Conservation (phyloP, 257 asterid species). For the Eustoma russellianum region DNA sequence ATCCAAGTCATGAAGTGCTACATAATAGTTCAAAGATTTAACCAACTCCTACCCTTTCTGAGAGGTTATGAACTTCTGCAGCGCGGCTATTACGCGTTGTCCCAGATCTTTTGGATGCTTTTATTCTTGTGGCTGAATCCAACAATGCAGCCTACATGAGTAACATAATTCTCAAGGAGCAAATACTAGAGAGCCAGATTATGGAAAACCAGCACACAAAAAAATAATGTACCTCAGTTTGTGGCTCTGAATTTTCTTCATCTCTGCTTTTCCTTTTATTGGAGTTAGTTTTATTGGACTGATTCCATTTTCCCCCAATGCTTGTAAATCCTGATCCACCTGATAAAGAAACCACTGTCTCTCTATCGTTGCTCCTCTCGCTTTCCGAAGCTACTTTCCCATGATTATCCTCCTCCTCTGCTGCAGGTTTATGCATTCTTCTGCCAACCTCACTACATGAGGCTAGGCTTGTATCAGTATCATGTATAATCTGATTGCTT, state of each 20-base stretch:
- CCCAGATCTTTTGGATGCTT: constrained; percentile 42
- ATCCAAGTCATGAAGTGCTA: no score
- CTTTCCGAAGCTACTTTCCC: constrained; percentile 26
- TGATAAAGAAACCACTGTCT: constrained; percentile 40
- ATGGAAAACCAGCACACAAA: background rate
- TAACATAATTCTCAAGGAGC: background rate
- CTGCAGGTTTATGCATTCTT: constrained; percentile 14
- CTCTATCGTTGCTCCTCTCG: constrained; percentile 27
- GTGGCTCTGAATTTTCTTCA: constrained; percentile 56
- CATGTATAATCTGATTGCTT: constrained; percentile 50
- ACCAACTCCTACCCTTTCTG: constrained; percentile 60
- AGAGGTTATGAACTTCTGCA: constrained; percentile 82
- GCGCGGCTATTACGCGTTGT: constrained; percentile 59
- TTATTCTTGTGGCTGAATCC: constrained; percentile 52
- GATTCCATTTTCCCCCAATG: constrained; percentile 40
- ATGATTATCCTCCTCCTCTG: constrained; percentile 15
- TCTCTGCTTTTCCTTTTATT: constrained; percentile 57
- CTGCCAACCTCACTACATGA: constrained; percentile 28
- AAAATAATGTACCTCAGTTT: constrained; percentile 45
- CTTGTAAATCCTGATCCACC: constrained; percentile 57
- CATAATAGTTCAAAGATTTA: background rate
- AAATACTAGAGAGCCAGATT: background rate
- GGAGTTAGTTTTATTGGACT: constrained; percentile 27
- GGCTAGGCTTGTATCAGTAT: constrained; percentile 34
- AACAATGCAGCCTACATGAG: constrained; percentile 44